Conservation (phyloP, 148 eudicot species). For the Silene uniflora region DNA sequence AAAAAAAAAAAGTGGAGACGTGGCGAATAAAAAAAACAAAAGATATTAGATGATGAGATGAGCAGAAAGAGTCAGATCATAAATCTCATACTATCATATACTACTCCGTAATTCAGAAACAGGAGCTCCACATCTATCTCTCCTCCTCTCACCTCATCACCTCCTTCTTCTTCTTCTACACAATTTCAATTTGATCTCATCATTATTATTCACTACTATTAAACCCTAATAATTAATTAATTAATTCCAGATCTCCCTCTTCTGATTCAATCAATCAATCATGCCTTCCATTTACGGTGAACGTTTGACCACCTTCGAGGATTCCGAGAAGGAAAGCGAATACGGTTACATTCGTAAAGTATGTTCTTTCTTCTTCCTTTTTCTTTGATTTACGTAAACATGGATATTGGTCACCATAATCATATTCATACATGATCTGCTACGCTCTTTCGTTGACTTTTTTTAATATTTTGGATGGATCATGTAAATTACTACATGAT, state of each 20-base stretch:
- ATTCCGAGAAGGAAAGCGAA: conserved; percentile 98
- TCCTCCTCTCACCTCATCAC: no score
- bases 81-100: no score
- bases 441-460: conserved; percentile 4
- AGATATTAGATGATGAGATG: no score
- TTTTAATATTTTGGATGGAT: not conserved
- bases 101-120: no score
- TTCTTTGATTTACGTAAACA: not conserved
- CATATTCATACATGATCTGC: not conserved
- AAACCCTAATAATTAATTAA: conserved; percentile 6
- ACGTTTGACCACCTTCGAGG: conserved; percentile 92
- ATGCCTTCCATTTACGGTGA: conserved; percentile 85
- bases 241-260: conserved; percentile 7
- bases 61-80: no score
- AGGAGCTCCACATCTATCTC: no score
- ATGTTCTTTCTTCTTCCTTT: not conserved
- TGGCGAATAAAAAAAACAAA: no score
- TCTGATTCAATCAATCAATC: not conserved
- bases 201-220: no score
- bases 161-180: no score
- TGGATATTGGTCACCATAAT: no score
- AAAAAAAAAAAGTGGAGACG: no score
- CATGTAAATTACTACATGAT: not conserved
- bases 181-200: not conserved
- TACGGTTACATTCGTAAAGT: conserved; percentile 98